Percentiles rank a stretch among this genome's conserved stretches.
These are phyloP conservation scores for Reticulomyxa filosa DNA, from an alignment of 78 protist species.

Conservation along the genomic window DNA sequence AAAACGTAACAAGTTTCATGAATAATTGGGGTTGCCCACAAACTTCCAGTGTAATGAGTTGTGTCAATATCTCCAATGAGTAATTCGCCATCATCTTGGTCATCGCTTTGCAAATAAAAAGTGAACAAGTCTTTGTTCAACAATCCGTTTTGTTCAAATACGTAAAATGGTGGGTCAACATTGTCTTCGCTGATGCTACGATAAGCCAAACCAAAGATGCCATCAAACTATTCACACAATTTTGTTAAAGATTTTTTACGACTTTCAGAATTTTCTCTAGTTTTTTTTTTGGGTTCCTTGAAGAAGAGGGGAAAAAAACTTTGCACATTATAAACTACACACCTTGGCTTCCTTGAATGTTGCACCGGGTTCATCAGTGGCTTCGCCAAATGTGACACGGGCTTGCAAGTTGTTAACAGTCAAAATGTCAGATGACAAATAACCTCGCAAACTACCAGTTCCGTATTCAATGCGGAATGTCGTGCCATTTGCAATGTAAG, in stretches of 20 bases:
- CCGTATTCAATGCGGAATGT: slow-evolving; percentile 71
- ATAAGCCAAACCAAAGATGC: slow-evolving; percentile 6
- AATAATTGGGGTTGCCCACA: too few species aligned
- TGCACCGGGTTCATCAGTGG: neutral
- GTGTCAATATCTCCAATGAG: slow-evolving; percentile 63
- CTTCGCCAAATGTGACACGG: neutral
- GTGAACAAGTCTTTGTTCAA: slow-evolving; percentile 39
- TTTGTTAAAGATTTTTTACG: too few species aligned
- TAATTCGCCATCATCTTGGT: slow-evolving; percentile 53
- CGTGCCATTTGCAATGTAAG: slow-evolving; percentile 57
- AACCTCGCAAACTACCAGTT: slow-evolving; percentile 62
- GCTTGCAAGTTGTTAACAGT: neutral
- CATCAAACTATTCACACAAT: too few species aligned
- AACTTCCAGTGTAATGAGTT: slow-evolving; percentile 30
- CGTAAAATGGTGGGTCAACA: neutral
- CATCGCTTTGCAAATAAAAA: slow-evolving; percentile 50
- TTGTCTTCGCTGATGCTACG: neutral
- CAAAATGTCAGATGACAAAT: neutral
- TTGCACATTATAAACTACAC: too few species aligned
- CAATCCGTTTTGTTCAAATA: too few species aligned
- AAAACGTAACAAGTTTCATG: too few species aligned
- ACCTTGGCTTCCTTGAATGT: neutral
- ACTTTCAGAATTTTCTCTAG: too few species aligned
- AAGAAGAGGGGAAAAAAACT: too few species aligned
- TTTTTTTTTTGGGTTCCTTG: too few species aligned